phyloP scores from a whole-genome alignment of 225 moss, liverwort and hornwort species.

The Anthoceros angustus region DNA sequence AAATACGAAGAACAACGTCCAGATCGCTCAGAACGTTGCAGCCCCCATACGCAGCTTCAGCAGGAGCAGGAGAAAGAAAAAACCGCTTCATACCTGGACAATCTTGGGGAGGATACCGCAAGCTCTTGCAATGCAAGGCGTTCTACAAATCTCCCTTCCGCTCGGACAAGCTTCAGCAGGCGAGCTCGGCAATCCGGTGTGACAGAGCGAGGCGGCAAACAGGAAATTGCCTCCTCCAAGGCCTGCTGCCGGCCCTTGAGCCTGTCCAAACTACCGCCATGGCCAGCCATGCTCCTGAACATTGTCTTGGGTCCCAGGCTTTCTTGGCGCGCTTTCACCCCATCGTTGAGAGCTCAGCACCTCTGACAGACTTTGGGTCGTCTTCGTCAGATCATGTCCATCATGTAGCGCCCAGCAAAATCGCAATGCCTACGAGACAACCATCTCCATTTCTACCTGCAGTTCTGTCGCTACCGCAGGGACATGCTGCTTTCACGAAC shows the following conservation, averaged over 20 bases:
- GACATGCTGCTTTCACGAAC: too few species aligned
- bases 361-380: too few species aligned
- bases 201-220: conserved; percentile 22
- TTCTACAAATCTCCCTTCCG: conserved; percentile 62
- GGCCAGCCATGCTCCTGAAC: conserved; percentile 2
- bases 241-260: conserved; percentile 21
- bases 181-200: conserved; percentile 41
- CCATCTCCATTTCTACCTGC: too few species aligned
- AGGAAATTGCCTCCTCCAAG: conserved; percentile 21
- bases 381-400: too few species aligned
- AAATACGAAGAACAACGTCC: background rate
- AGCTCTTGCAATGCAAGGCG: conserved; percentile 22
- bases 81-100: background rate
- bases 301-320: too few species aligned
- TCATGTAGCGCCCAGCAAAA: too few species aligned
- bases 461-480: too few species aligned
- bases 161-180: conserved; percentile 59
- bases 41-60: background rate
- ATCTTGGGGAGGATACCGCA: background rate
- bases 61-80: background rate
- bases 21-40: background rate
- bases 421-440: too few species aligned
- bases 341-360: too few species aligned
- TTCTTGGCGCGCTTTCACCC: too few species aligned
- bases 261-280: conserved; percentile 9